A percentile compares a stretch with the other conserved stretches of the same genome.
Evolutionary conservation across 139 green algal species (phyloP).

Genomic region (Coelastrella sp.): DNA sequence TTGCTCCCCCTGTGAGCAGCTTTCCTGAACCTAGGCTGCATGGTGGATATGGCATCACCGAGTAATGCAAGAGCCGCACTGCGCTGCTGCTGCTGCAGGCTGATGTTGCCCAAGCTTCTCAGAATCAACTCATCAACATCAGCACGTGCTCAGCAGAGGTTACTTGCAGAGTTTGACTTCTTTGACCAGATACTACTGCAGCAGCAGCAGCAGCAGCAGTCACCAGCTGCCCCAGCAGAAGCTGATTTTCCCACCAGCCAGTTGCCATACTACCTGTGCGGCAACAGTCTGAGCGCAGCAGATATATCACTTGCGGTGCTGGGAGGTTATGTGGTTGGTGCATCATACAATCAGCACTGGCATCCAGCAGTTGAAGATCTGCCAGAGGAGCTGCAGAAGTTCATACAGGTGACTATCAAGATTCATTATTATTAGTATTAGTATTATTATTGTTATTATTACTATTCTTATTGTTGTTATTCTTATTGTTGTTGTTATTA

Average conservation of each 20-base stretch:
- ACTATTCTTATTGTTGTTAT: too few relatives aligned
- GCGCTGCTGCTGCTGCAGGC: not conserved
- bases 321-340: not conserved
- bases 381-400: not conserved
- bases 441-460: too few relatives aligned
- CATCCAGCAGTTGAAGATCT: not conserved
- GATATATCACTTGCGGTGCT: conserved; percentile 32
- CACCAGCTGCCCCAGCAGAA: not conserved
- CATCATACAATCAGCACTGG: not conserved
- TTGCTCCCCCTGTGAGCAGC: too few relatives aligned
- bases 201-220: conserved; percentile 24
- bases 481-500: too few relatives aligned
- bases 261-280: conserved; percentile 39
- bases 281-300: not conserved
- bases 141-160: not conserved
- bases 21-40: too few relatives aligned
- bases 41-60: too few relatives aligned
- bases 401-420: not conserved
- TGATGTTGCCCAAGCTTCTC: conserved; percentile 27
- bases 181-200: conserved; percentile 22
- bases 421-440: too few relatives aligned
- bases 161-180: conserved; percentile 34
- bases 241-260: not conserved
- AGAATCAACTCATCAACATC: conserved; percentile 21
- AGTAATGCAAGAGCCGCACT: not conserved